Evolutionary conservation across 768 basidiomycete species (phyloP), one percentile per base, ranked within the genome.

Genomic region (Mycena vitilis): DNA sequence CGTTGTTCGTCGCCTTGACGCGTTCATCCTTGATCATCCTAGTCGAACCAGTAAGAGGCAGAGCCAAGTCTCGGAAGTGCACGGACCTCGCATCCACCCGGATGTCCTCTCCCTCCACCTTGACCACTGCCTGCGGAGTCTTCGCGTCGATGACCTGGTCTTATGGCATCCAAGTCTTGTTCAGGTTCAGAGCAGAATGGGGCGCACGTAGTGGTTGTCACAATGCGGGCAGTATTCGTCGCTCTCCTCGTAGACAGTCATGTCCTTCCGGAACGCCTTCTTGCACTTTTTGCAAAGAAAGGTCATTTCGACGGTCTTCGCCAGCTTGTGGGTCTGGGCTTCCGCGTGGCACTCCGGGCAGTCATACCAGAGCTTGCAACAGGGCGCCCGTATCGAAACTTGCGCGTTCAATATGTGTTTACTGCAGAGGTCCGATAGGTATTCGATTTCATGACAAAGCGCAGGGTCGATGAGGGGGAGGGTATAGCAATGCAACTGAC

Each of bases 181-280:
- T 5, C 30, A 30, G 5, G 8, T 22, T n/a, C 34, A 12, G 11
- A 45, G 23, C 25, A 51, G 30, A 36, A 25, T 51, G 18, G 30
- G 22, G 30, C 93, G 74, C 76, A 97, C 98, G 78, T 96, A 99
- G 77, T 96, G 96, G 77, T 99, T 99, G 80, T 98, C 98, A 76
- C 98, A 98, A 79, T 98, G 93, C 0, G 97, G 98, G 77, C 98
- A 99, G 77, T 91, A 99, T 79, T 99, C 98, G 78, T 99, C 96
- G 75, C 95, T 95, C 78, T 99, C 97, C 74, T 99, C 97, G 75
- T 95, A 99, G 10, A 79, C 80, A 0, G 84, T 71, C 95, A 98
- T 96, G 79, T 98, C 95, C 82, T 99, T 99, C 71, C 96, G 83
- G 77, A 99, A 99, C 5, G 95, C 95, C 82, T 97, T 98, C 79